These are phyloP conservation scores for Peronospora destructor DNA, from an alignment of 352 stramenopile genomes.

Conservation along the genomic window DNA sequence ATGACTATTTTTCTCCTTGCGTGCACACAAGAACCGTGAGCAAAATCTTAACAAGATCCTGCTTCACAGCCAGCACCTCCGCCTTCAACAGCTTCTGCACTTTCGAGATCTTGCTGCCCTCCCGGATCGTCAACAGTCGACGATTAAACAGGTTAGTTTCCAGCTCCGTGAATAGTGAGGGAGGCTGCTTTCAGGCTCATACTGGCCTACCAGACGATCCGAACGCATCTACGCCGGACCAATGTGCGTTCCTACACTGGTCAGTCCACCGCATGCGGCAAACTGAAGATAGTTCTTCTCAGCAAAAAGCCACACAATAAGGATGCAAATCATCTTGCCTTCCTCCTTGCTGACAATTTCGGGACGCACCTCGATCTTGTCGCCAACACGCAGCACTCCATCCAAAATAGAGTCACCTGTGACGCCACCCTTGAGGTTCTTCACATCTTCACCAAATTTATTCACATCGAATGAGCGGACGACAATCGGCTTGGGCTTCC, in stretches of 20 bases:
- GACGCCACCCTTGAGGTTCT: conserved; percentile 94
- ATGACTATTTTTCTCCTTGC: too few relatives aligned
- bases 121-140: conserved; percentile 98
- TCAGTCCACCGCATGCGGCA: conserved; percentile 98
- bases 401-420: too few relatives aligned
- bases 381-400: conserved; percentile 93
- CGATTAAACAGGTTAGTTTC: conserved; percentile 98
- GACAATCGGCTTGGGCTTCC: conserved; percentile 95
- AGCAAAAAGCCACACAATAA: conserved; percentile 95
- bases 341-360: conserved; percentile 99
- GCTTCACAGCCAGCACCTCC: conserved; percentile 94
- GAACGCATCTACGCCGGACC: conserved; percentile 98
- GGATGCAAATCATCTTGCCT: conserved; percentile 91
- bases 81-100: conserved; percentile 98
- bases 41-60: conserved; percentile 98
- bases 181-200: too few relatives aligned
- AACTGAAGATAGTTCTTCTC: conserved; percentile 99
- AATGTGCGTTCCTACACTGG: conserved; percentile 98
- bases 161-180: conserved; percentile 97
- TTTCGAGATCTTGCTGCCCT: conserved; percentile 98
- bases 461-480: conserved; percentile 99
- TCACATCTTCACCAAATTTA: conserved; percentile 98
- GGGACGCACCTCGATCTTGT: conserved; percentile 99
- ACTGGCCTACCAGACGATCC: conserved; percentile 97
- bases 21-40: too few relatives aligned